Conservation (phyloP, 805 yeast species). For the Ogataea zsoltii region DNA sequence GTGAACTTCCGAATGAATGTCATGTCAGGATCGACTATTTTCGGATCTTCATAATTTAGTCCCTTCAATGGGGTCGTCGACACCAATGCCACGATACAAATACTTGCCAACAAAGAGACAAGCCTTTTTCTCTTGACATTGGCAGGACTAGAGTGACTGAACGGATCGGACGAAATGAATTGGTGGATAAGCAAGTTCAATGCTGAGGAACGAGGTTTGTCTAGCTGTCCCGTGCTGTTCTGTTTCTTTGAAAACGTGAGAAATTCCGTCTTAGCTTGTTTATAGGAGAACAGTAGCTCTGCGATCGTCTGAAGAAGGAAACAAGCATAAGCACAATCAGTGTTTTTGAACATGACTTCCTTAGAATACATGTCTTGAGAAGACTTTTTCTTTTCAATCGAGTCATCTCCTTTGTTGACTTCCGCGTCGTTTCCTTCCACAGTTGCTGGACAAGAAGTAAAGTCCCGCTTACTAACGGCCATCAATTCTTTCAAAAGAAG, state of each 20-base stretch:
- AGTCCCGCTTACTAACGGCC: conserved; percentile 35
- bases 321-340: conserved; percentile 62
- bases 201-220: conserved; percentile 75
- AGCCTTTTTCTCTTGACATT: conserved; percentile 52
- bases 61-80: conserved; percentile 57
- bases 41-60: conserved; percentile 44
- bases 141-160: conserved; percentile 34
- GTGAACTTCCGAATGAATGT: conserved; percentile 72
- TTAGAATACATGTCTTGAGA: conserved; percentile 26
- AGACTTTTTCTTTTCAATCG: conserved; percentile 21
- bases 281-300: conserved; percentile 77
- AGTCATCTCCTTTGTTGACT: conserved; percentile 18
- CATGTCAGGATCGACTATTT: conserved; percentile 66
- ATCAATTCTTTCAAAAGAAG: conserved; percentile 65
- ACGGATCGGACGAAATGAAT: conserved; percentile 57
- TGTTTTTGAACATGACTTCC: conserved; percentile 44
- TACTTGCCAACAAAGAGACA: conserved; percentile 61
- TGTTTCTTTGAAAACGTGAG: conserved; percentile 69
- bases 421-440: conserved; percentile 18
- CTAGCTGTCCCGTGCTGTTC: conserved; percentile 32
- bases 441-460: conserved; percentile 23
- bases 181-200: conserved; percentile 77
- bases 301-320: conserved; percentile 67
- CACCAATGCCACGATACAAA: conserved; percentile 61
- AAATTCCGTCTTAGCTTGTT: conserved; percentile 78